phyloP scores from a whole-genome alignment of 495 filamentous ascomycete genomes.

The Neurospora terricola region DNA sequence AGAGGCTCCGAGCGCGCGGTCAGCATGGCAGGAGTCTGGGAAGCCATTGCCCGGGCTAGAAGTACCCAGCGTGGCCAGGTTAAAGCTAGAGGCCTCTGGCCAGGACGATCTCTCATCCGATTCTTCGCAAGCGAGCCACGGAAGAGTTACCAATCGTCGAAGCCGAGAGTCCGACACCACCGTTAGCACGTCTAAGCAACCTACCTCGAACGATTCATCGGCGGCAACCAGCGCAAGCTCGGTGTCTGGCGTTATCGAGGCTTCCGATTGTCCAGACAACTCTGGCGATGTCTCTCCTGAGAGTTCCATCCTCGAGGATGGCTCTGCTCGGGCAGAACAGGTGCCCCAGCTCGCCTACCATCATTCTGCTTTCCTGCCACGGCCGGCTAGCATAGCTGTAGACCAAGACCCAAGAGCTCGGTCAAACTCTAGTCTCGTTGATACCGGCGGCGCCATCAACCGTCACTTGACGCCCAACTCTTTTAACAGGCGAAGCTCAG shows the following conservation, averaged over 20 bases:
- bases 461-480: conserved; percentile 49
- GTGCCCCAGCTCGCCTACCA: conserved; percentile 50
- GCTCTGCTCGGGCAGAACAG: conserved; percentile 22
- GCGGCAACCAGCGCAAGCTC: conserved; percentile 41
- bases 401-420: conserved; percentile 30
- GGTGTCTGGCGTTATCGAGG: conserved; percentile 35
- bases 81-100: conserved; percentile 1
- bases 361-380: conserved; percentile 34
- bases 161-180: conserved; percentile 40
- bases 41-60: conserved; percentile 7
- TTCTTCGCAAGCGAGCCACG: background rate
- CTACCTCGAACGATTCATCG: conserved; percentile 33
- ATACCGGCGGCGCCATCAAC: conserved; percentile 33
- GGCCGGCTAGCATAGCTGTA: conserved; percentile 25
- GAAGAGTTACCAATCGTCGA: conserved; percentile 29
- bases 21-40: background rate
- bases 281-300: conserved; percentile 32
- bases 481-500: conserved; percentile 39
- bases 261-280: conserved; percentile 27
- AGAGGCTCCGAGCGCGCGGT: background rate
- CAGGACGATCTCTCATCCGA: background rate
- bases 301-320: conserved; percentile 31
- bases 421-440: conserved; percentile 36
- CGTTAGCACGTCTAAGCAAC: conserved; percentile 34
- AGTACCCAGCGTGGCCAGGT: conserved; percentile 1